Evolutionary conservation across 768 basidiomycete species (phyloP).

Genomic region (Lyophyllum atratum): DNA sequence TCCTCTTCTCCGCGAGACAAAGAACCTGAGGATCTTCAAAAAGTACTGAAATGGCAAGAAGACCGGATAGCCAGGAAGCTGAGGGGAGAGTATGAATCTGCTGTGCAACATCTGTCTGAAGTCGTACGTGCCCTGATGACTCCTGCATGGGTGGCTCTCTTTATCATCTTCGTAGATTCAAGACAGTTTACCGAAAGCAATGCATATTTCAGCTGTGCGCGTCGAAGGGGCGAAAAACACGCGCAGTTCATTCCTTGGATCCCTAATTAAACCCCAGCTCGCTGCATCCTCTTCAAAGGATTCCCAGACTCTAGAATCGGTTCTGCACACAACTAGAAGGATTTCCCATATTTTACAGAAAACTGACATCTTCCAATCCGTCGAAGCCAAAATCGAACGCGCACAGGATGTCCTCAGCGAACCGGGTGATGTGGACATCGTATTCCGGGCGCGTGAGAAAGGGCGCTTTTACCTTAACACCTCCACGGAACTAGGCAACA

Average conservation of each 20-base stretch:
- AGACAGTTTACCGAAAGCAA: constrained; percentile 62
- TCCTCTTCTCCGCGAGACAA: constrained; percentile 55
- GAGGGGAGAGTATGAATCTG: constrained; percentile 77
- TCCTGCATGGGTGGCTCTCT: too few relatives aligned
- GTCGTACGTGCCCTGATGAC: constrained; percentile 21
- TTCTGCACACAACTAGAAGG: constrained; percentile 68
- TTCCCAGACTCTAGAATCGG: constrained; percentile 53
- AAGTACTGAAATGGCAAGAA: constrained; percentile 70
- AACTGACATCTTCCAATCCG: constrained; percentile 75
- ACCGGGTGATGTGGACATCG: constrained; percentile 72
- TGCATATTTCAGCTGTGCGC: constrained; percentile 75
- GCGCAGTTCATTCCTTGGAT: constrained; percentile 78
- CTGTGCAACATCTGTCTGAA: constrained; percentile 60
- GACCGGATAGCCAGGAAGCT: constrained; percentile 69
- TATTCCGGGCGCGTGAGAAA: constrained; percentile 77
- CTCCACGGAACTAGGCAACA: constrained; percentile 90
- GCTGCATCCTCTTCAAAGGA: constrained; percentile 18
- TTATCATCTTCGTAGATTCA: constrained; percentile 51
- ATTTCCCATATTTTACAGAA: constrained; percentile 67
- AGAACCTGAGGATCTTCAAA: constrained; percentile 60
- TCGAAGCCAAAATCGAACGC: constrained; percentile 65
- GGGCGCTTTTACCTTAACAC: constrained; percentile 78
- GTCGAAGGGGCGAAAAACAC: constrained; percentile 79
- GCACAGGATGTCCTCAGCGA: constrained; percentile 54
- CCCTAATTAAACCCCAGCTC: constrained; percentile 69